Percentiles rank a stretch among this genome's conserved stretches.
phyloP scores from a whole-genome alignment of 2,329 filamentous ascomycete genomes.

The Pyrenophora teres region DNA sequence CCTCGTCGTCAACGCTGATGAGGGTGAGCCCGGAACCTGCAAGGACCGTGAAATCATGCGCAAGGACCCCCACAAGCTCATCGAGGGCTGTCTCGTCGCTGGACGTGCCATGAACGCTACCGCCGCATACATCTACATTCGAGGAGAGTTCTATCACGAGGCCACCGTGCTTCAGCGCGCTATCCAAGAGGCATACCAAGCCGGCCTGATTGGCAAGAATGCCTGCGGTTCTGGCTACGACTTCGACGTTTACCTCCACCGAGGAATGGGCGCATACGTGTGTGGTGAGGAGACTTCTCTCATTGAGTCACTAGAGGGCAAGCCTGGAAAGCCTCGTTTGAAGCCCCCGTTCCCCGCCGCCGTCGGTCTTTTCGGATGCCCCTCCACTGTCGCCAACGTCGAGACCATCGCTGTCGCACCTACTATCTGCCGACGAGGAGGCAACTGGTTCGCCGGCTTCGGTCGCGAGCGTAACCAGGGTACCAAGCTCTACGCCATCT shows the following conservation, averaged over 20 bases:
- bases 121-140: slow-evolving; percentile 98
- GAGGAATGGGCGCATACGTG: slow-evolving; percentile 95
- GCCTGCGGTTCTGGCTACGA: slow-evolving; percentile 96
- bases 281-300: slow-evolving; percentile 98
- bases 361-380: slow-evolving; percentile 96
- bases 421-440: slow-evolving; percentile 92
- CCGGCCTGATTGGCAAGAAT: slow-evolving; percentile 96
- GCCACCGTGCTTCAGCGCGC: slow-evolving; percentile 90
- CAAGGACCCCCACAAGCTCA: slow-evolving; percentile 98
- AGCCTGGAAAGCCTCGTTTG: slow-evolving; percentile 95
- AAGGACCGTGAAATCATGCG: slow-evolving; percentile 99
- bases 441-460: slow-evolving; percentile 89
- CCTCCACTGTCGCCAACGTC: slow-evolving; percentile 96
- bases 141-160: slow-evolving; percentile 97
- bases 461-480: slow-evolving; percentile 95
- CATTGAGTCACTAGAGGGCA: slow-evolving; percentile 97
- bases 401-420: slow-evolving; percentile 95
- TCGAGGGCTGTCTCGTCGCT: slow-evolving; percentile 95
- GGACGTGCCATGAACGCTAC: slow-evolving; percentile 98
- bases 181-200: slow-evolving; percentile 96
- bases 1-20: slow-evolving; percentile 96
- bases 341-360: slow-evolving; percentile 99
- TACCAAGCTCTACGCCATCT: slow-evolving; percentile 98
- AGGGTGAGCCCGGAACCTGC: slow-evolving; percentile 98
- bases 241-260: slow-evolving; percentile 96